phyloP scores from a whole-genome alignment of 2,329 filamentous ascomycete genomes.

The Coleophoma crateriformis region DNA sequence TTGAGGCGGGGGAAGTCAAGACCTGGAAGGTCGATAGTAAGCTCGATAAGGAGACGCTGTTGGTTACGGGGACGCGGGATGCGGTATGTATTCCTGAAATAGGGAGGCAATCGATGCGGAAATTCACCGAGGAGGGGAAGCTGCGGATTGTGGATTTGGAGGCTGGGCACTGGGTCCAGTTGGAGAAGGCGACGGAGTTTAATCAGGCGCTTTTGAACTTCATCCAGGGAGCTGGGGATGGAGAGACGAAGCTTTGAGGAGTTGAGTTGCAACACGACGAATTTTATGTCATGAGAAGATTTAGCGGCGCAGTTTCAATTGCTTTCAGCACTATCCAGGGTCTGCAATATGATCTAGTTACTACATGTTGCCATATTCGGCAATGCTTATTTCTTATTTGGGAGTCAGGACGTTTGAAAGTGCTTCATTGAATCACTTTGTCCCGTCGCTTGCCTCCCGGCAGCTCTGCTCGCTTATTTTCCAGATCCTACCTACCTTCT shows the following conservation, averaged over 20 bases:
- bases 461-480: no score
- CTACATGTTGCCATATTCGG: no score
- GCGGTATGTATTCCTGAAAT: constrained; percentile 4
- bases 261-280: no score
- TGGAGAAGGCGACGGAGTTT: constrained; percentile 11
- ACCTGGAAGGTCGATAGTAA: constrained; percentile 2
- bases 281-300: no score
- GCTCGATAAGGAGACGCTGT: constrained; percentile 7
- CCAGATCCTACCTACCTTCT: no score
- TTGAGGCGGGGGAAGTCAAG: constrained; percentile 7
- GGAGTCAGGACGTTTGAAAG: no score
- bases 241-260: background rate
- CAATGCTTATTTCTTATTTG: no score
- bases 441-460: no score
- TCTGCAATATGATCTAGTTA: no score
- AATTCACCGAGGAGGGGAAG: constrained; percentile 4
- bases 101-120: constrained; percentile 5
- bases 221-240: background rate
- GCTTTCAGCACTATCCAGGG: no score
- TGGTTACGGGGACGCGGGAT: constrained; percentile 11
- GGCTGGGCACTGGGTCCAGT: constrained; percentile 14
- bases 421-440: no score
- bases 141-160: constrained; percentile 11
- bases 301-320: no score
- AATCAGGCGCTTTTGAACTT: constrained; percentile 5